Conservation (phyloP, 768 basidiomycete species). For the Rhodotorula sphaerocarpa region DNA sequence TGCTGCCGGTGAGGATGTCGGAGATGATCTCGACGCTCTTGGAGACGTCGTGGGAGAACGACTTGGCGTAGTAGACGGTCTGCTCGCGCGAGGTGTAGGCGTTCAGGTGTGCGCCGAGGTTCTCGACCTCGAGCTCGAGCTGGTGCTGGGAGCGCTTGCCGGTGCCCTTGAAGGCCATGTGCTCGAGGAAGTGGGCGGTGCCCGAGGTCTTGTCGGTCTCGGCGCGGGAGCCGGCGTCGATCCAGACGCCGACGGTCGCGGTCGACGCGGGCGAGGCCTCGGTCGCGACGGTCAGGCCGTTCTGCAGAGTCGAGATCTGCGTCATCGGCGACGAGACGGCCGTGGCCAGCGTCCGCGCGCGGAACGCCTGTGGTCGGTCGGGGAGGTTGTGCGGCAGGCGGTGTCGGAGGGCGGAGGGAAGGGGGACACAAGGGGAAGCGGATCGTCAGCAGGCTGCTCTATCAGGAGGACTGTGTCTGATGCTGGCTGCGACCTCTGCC, state of each 20-base stretch:
- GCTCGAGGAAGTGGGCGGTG: slow-evolving; percentile 96
- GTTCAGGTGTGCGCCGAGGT: slow-evolving; percentile 92
- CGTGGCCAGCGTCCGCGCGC: slow-evolving; percentile 44
- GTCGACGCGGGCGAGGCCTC: slow-evolving; percentile 59
- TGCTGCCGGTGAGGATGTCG: slow-evolving; percentile 95
- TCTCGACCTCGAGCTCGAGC: slow-evolving; percentile 94
- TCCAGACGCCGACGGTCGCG: slow-evolving; percentile 98
- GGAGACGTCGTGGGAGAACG: slow-evolving; percentile 89
- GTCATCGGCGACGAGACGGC: slow-evolving; percentile 58
- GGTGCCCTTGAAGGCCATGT: slow-evolving; percentile 98
- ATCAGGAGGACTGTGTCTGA: too few species aligned
- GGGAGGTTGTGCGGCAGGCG: not conserved
- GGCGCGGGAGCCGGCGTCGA: slow-evolving; percentile 93
- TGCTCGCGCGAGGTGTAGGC: slow-evolving; percentile 98
- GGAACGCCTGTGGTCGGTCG: slow-evolving; percentile 27
- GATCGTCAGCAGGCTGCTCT: not conserved
- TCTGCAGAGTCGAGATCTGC: slow-evolving; percentile 81
- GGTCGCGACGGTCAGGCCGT: slow-evolving; percentile 76
- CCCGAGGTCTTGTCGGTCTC: slow-evolving; percentile 93
- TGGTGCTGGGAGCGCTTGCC: slow-evolving; percentile 74
- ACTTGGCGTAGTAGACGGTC: slow-evolving; percentile 98
- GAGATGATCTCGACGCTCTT: slow-evolving; percentile 90
- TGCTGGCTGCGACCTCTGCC: too few species aligned
- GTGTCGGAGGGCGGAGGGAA: not conserved
- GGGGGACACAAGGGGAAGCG: not conserved